A percentile compares a stretch with the other conserved stretches of the same genome.
phyloP scores from a whole-genome alignment of 2,329 filamentous ascomycete species.

The Stemphylium lycopersici region DNA sequence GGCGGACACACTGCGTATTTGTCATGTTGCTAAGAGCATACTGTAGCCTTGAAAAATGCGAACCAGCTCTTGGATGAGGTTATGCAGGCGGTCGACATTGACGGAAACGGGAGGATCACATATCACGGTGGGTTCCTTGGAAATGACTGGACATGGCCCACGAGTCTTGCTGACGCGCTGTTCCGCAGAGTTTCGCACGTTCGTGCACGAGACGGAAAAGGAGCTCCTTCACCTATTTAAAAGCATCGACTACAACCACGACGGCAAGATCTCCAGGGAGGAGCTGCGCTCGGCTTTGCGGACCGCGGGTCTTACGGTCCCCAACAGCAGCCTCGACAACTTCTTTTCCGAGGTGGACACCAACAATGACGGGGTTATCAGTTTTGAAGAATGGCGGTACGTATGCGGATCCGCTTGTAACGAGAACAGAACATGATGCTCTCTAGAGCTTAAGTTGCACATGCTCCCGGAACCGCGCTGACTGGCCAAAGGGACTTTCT shows the following conservation, averaged over 20 bases:
- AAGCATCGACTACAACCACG: constrained; percentile 82
- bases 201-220: constrained; percentile 85
- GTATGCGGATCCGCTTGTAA: constrained; percentile 33
- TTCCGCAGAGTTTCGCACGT: constrained; percentile 78
- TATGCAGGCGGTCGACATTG: constrained; percentile 81
- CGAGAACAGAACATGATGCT: not conserved
- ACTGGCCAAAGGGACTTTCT: constrained; percentile 73
- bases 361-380: constrained; percentile 86
- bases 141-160: not conserved
- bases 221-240: constrained; percentile 83
- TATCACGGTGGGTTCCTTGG: constrained; percentile 70
- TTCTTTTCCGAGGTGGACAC: constrained; percentile 92
- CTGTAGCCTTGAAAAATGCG: constrained; percentile 82
- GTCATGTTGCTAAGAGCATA: constrained; percentile 28
- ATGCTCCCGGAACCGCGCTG: constrained; percentile 3
- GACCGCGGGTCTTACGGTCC: constrained; percentile 77
- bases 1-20: constrained; percentile 14
- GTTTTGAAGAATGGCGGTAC: constrained; percentile 96
- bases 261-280: constrained; percentile 84
- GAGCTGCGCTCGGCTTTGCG: constrained; percentile 82
- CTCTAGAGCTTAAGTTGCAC: no score
- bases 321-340: constrained; percentile 74
- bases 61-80: constrained; percentile 82
- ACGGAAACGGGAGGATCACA: constrained; percentile 87
- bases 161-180: constrained; percentile 21